Evolutionary conservation across 129 eudicot species (phyloP), one percentile per base, ranked within the genome.

Genomic region (Silybum marianum): DNA sequence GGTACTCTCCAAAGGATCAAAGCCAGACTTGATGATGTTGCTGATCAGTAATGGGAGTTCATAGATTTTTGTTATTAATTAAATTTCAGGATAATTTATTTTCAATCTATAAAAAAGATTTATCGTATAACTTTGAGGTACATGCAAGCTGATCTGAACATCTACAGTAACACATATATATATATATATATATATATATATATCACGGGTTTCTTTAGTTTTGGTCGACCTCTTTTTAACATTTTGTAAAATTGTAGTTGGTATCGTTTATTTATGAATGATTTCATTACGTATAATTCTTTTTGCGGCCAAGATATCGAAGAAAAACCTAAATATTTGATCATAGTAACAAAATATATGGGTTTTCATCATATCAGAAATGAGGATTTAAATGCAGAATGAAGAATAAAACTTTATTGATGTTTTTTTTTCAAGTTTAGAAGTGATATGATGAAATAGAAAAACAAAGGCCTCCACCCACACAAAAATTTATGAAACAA

Each of bases 1-100:
- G 98, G 97, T 32, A 81, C 86, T 30, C 70, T 95, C 82, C 83
- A 90, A 78, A 92, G 96, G 80, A 91, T 93, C 60, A 88, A 82
- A 80, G 68, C 86, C 60, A 91, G 91, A 67, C 85, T 91, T 70
- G 58, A 86, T 51, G 89, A 81, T 75, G 73, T 80, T 74, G 79
- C 73, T 74, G 93, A 39, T 84, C 73, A 69, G 12, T 80, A 72
- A 83, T 9, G 3, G 3, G 22, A 42, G 11, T 62, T 14, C 46
- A 16, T 69, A 11, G 19, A 14, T 44, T 30, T 82, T 70, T 77
- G 68, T 81, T 75, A 18, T 62, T 79, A 80, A 76, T 58, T 54
- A 68, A 79, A 51, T 39, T 25, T 60, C 58, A 14, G 51, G 18
- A 39, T 48, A 24, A 73, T 12, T 28, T 74, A 73, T 79, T n/a